Conservation (phyloP, 2,329 filamentous ascomycete species). For the Myriangium duriaei region DNA sequence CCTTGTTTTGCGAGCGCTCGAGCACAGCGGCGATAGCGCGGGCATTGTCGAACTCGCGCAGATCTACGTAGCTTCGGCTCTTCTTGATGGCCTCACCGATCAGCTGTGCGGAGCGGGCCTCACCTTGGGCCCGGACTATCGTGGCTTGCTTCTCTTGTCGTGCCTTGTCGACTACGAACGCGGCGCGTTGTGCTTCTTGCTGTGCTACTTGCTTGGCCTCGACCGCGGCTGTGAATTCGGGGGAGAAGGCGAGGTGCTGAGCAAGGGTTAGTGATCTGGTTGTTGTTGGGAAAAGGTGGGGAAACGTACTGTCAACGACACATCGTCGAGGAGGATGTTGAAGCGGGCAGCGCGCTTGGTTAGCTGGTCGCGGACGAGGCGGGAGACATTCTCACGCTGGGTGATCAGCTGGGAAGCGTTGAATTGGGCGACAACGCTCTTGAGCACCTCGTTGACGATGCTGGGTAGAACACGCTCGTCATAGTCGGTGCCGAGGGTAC, state of each 20-base stretch:
- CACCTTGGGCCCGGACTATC: slow-evolving; percentile 96
- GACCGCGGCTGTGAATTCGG: slow-evolving; percentile 56
- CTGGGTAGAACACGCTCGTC: slow-evolving; percentile 96
- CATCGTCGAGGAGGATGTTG: slow-evolving; percentile 95
- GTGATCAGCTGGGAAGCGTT: slow-evolving; percentile 98
- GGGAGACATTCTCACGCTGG: slow-evolving; percentile 92
- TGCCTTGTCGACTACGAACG: slow-evolving; percentile 97
- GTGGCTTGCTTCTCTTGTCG: slow-evolving; percentile 99
- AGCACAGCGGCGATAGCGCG: slow-evolving; percentile 75
- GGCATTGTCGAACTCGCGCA: slow-evolving; percentile 97
- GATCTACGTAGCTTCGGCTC: slow-evolving; percentile 88
- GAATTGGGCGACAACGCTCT: slow-evolving; percentile 96
- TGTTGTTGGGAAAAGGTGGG: background rate
- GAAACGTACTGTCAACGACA: slow-evolving; percentile 72
- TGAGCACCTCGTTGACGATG: slow-evolving; percentile 98
- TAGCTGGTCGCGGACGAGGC: slow-evolving; percentile 83
- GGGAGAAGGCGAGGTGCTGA: slow-evolving; percentile 52
- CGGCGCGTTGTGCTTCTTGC: slow-evolving; percentile 92
- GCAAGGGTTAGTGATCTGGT: too few species aligned
- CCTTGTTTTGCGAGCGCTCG: slow-evolving; percentile 83
- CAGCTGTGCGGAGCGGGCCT: slow-evolving; percentile 91
- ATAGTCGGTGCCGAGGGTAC: slow-evolving; percentile 88
- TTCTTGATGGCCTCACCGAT: slow-evolving; percentile 99
- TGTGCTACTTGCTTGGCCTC: slow-evolving; percentile 59
- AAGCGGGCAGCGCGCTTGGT: slow-evolving; percentile 83